Base-by-base conservation (phyloP, 164 flowering plant species). In the Piper longum region DNA sequence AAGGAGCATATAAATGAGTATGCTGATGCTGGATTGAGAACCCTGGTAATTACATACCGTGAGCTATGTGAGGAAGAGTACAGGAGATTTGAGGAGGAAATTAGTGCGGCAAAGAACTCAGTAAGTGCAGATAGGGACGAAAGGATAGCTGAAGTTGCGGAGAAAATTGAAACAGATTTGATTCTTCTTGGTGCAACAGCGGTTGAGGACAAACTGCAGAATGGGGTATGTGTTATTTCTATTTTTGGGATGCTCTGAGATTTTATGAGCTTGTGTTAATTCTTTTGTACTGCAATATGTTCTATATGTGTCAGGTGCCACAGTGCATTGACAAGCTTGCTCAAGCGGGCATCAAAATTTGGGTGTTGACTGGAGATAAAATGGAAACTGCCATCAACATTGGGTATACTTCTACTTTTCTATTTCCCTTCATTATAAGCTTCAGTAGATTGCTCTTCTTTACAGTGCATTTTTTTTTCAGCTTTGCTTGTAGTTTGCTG, bases 321-420 rank as follows among this genome's bases (percentile, higher is more conserved):
- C 89, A 87, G 61, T 89, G 96, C 77, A 92, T 92, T 72, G 96
- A 87, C 84, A 89, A 82, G 67, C 91, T 92, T 69, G 93, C 96
- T 16, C 95, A 89, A 73, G 96, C 98, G n/a, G 96, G 98, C 59
- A 85, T 89, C 59, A 92, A 92, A 71, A 81, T 92, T 58, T 92
- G 98, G 98, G 98, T 92, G 66, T 78, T 92, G 78, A 92, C 98
- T 42, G 98, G 96, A 58, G 98, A 92, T 77, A 92, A 89, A 75
- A 89, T 89, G 96, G 98, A 92, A 81, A 92, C 98, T 59, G 98
- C 98, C 44, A 92, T 92, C 62, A 92, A 92, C 71, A 89, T 92
- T 71, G 98, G 98, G 98, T 92, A 87, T 62, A 63, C 61, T 54
- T 64, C 73, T 48, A 63, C 16, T 9, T 9, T 56, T 17, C 59